Evolutionary conservation across 495 filamentous ascomycete genomes (phyloP).

Genomic region (Immersiella caudata): DNA sequence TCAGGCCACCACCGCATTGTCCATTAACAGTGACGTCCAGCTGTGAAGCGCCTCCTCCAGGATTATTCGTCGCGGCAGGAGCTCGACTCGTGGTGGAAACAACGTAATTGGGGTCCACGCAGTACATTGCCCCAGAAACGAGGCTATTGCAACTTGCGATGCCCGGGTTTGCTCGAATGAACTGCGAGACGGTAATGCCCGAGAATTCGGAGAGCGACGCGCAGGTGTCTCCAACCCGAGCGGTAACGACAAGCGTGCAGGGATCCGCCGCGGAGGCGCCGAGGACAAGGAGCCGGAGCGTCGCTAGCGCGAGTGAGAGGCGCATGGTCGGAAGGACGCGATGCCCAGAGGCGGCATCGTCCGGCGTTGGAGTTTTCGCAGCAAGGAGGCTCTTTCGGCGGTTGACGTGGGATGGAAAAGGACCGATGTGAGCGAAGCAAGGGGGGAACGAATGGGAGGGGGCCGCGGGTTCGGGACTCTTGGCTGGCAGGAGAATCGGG

Average conservation of each 20-base stretch:
- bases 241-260: constrained; percentile 16
- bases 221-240: constrained; percentile 26
- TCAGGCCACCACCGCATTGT: constrained; percentile 53
- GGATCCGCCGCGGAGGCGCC: constrained; percentile 1
- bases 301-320: not conserved
- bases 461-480: not conserved
- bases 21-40: constrained; percentile 51
- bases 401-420: not conserved
- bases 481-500: constrained; percentile 10
- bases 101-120: constrained; percentile 20
- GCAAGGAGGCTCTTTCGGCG: not conserved
- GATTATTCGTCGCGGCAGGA: constrained; percentile 14
- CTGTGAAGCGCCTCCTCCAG: constrained; percentile 25
- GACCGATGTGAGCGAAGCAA: not conserved
- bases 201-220: constrained; percentile 17
- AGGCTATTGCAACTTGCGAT: constrained; percentile 15
- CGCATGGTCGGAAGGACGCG: not conserved
- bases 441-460: not conserved
- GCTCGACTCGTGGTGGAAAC: not conserved
- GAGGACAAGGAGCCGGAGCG: not conserved
- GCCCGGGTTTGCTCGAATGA: constrained; percentile 25
- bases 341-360: constrained; percentile 1
- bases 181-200: constrained; percentile 26
- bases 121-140: constrained; percentile 14
- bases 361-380: not conserved